Base-by-base conservation (phyloP, 2,329 filamentous ascomycete genomes). In the Penicillium sp. region DNA sequence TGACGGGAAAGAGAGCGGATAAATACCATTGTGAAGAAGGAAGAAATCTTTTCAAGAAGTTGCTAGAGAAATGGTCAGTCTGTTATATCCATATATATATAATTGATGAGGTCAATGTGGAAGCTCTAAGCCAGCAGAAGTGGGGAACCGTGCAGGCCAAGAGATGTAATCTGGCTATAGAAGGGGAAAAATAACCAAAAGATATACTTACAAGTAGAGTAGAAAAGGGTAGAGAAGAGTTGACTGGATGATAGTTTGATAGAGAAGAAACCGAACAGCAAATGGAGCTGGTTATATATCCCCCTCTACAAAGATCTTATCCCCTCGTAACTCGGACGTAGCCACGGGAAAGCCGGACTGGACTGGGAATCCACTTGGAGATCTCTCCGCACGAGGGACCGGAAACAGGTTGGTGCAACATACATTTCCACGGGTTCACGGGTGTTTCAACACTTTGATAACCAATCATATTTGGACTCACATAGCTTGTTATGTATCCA, bases 11-110 rank as follows among this genome's bases (percentile, higher is more conserved):
- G 77, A 70, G 83, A 84, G 74, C 84, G 82, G 72, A 83, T 72
- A 82, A 88, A 85, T 88, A 83, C 81, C 81, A 83, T 83, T 76
- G 67, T 82, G 78, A 77, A 72, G 78, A 77, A 72, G 31, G 53
- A 49, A 40, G 55, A 48, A 55, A 50, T 48, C 34, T n/a, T 29
- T 52, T 53, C 38, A 52, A 43, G 31, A 41, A 34, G 13, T 38
- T 33, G 43, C 57, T 62, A 50, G 19, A 50, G 33, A 29, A 16
- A 25, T 25, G 15, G 43, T 63, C 40, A 65, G 59, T 33, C 23
- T 47, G 39, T 54, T 57, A 53, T 57, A 48, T 27, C 4, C 50
- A 54, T 46, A 19, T n/a, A 15, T 33, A 33, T 31, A 31, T 6
- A 43, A 16, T 53, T 38, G 11, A 57, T 53, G 45, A 55, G 50